Evolutionary conservation across 306 rosid species (phyloP).

Genomic region (Trifolium dubium): DNA sequence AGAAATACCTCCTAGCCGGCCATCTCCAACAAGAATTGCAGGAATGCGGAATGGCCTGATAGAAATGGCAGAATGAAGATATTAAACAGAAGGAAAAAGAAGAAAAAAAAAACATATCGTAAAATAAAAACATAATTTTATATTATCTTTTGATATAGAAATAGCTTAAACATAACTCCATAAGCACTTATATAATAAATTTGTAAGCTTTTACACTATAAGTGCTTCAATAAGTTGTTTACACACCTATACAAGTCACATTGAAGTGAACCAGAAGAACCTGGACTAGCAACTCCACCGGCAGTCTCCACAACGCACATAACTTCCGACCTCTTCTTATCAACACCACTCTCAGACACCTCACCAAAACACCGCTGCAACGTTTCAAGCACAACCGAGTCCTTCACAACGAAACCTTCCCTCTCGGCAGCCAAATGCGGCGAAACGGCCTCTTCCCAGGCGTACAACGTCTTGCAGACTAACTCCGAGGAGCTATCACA

Average conservation of each 20-base stretch:
- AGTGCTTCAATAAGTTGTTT: neutral
- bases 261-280: conserved; percentile 94
- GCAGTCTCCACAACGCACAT: conserved; percentile 87
- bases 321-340: conserved; percentile 48
- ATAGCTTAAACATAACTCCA: neutral
- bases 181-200: neutral
- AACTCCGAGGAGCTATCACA: conserved; percentile 49
- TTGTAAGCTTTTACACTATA: neutral
- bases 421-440: conserved; percentile 90
- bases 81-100: conserved; percentile 4
- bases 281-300: conserved; percentile 94
- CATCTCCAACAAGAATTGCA: conserved; percentile 91
- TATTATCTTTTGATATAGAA: neutral
- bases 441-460: conserved; percentile 86
- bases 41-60: conserved; percentile 89
- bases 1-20: conserved; percentile 88
- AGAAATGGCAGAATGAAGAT: conserved; percentile 33
- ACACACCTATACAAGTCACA: conserved; percentile 85
- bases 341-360: conserved; percentile 44
- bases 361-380: conserved; percentile 58
- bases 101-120: no score
- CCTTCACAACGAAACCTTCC: conserved; percentile 65
- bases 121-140: no score
- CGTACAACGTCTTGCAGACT: conserved; percentile 79
- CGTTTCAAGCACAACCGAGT: conserved; percentile 55